Conservation (phyloP, 176 grass and related monocot species). For the Oryza meyeriana region DNA sequence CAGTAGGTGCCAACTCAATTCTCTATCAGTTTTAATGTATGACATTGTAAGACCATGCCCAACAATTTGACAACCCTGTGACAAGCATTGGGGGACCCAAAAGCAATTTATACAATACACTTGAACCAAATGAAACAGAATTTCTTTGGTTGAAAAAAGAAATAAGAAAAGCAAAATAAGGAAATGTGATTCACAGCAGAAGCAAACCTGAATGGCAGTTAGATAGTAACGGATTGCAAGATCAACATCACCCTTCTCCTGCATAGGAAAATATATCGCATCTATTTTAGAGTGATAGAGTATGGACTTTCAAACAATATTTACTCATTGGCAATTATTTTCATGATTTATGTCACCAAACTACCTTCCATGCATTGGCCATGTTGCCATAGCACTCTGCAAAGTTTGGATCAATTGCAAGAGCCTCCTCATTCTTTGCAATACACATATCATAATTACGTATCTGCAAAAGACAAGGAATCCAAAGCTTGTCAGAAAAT, state of each 20-base stretch:
- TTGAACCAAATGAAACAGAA: neutral
- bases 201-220: slow-evolving; percentile 80
- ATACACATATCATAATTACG: slow-evolving; percentile 90
- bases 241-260: slow-evolving; percentile 96
- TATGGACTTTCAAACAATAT: neutral
- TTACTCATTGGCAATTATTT: neutral
- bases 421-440: slow-evolving; percentile 94
- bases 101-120: neutral
- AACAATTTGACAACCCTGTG: neutral
- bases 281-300: neutral
- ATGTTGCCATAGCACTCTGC: slow-evolving; percentile 98
- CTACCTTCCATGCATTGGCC: slow-evolving; percentile 99
- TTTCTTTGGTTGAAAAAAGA: neutral
- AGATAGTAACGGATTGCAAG: slow-evolving; percentile 90
- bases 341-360: neutral
- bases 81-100: neutral
- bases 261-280: slow-evolving; percentile 19
- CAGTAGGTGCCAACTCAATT: neutral
- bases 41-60: neutral
- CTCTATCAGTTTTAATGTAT: neutral
- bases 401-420: slow-evolving; percentile 87
- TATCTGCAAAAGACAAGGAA: slow-evolving; percentile 46
- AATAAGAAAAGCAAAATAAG: neutral
- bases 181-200: slow-evolving; percentile 10
- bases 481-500: slow-evolving; percentile 5